Evolutionary conservation across 1,284 basidiomycete species (phyloP), one percentile per base, ranked within the genome.

Genomic region (Malassezia pachydermatis): DNA sequence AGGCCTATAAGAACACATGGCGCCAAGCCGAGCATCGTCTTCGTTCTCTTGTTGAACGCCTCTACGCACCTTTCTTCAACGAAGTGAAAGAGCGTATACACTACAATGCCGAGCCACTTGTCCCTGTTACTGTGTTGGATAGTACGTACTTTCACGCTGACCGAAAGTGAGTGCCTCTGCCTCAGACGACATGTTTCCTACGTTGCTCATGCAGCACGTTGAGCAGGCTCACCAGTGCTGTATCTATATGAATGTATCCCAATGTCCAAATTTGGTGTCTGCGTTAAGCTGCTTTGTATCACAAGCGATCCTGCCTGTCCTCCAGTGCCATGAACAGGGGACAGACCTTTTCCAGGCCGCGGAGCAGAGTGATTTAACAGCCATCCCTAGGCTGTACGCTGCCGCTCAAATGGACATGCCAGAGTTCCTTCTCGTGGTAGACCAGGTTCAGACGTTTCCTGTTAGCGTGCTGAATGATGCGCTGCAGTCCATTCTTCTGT

Each of bases 381-480:
- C 41, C 14, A 28, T 51, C 19, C 29, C 40, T 3, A 28, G 44
- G 2, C 22, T 17, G 25, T 46, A 16, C 14, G 17, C 25, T 16
- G 45, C 23, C 2, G n/a, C 43, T 10, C 16, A 25, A 10, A n/a
- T 17, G 2, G 17, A 28, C 14, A 20, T 33, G 24, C 46, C 39
- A 23, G 28, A 6, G 4, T 33, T 52, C 10, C n/a, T 41, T 14
- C 38, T 52, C 13, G 5, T 39, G 2, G 13, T 52, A 1, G n/a
- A 38, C n/a, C 22, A 45, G 22, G 2, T 43, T 16, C 42, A 52
- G 33, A 39, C 33, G 17, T 46, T 40, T 39, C 17, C 40, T 8
- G n/a, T 35, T 10, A 40, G 38, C 5, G 28, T 37, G 16, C 29
- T 52, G 13, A 52, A 52, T 22, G 50, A 52, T 17, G 24, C 41